These are phyloP conservation scores for Populus hybrid DNA, from an alignment of 441 rosid genomes.

Conservation along the genomic window DNA sequence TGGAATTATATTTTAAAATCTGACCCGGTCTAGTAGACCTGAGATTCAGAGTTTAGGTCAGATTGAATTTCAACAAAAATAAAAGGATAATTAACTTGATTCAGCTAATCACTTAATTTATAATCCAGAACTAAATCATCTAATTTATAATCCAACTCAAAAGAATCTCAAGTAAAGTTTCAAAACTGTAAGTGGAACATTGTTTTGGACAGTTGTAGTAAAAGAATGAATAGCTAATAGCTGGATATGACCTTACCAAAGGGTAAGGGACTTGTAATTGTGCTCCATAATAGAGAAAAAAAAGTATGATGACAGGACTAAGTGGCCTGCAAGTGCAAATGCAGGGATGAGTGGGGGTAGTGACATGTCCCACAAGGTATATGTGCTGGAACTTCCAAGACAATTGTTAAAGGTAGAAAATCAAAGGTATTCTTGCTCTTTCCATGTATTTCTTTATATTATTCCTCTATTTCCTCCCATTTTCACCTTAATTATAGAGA, in stretches of 20 bases:
- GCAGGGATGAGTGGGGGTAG: background rate
- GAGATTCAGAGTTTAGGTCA: too few species aligned
- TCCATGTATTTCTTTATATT: background rate
- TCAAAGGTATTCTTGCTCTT: background rate
- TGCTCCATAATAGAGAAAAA: background rate
- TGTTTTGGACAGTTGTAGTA: background rate
- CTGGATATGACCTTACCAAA: background rate
- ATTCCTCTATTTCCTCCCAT: background rate
- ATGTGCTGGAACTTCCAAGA: conserved; percentile 17
- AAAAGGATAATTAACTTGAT: too few species aligned
- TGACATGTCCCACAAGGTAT: background rate
- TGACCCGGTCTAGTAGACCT: rapidly evolving
- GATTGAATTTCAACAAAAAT: too few species aligned
- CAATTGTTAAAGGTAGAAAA: background rate
- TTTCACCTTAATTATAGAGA: background rate
- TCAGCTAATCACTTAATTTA: too few species aligned
- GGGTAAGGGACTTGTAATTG: background rate
- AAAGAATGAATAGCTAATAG: background rate
- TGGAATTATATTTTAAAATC: too few species aligned
- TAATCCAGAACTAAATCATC: too few species aligned
- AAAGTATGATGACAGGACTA: background rate
- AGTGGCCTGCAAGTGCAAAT: background rate
- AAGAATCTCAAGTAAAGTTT: too few species aligned
- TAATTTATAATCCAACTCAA: too few species aligned
- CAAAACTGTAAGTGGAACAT: background rate